phyloP scores from a whole-genome alignment of 2,329 filamentous ascomycete genomes.

The Plectosphaerella plurivora region DNA sequence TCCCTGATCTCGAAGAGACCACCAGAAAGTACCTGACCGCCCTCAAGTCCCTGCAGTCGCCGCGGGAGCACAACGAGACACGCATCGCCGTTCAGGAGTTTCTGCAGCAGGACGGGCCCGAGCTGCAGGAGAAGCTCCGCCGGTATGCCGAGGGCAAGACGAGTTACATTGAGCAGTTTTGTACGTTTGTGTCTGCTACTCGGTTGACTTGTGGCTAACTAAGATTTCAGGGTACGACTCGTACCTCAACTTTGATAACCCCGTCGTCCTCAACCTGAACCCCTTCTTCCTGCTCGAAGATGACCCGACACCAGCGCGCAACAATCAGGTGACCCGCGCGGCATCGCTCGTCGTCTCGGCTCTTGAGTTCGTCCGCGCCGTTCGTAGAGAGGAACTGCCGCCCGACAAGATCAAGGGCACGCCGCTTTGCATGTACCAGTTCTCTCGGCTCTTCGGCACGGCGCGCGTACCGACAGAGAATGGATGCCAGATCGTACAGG shows the following conservation, averaged over 20 bases:
- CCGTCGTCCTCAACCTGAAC: slow-evolving; percentile 94
- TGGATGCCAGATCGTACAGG: slow-evolving; percentile 93
- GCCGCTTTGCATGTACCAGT: slow-evolving; percentile 97
- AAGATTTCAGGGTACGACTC: slow-evolving; percentile 82
- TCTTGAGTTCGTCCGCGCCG: slow-evolving; percentile 86
- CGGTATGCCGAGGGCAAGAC: slow-evolving; percentile 86
- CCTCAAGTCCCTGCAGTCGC: slow-evolving; percentile 74
- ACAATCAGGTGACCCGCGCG: slow-evolving; percentile 92
- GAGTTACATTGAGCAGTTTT: slow-evolving; percentile 98
- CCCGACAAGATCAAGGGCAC: slow-evolving; percentile 81
- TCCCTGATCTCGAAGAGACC: slow-evolving; percentile 78
- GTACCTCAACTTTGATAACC: slow-evolving; percentile 96
- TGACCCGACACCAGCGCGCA: slow-evolving; percentile 91
- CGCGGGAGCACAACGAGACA: slow-evolving; percentile 79
- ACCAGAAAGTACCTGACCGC: slow-evolving; percentile 76
- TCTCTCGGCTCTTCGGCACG: slow-evolving; percentile 90
- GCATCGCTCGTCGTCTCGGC: slow-evolving; percentile 89
- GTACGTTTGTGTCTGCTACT: slow-evolving; percentile 48
- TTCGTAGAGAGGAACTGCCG: slow-evolving; percentile 86
- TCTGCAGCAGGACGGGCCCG: slow-evolving; percentile 72
- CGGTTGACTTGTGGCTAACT: not conserved
- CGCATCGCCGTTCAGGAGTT: slow-evolving; percentile 79
- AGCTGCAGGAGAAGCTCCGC: slow-evolving; percentile 83
- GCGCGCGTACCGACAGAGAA: slow-evolving; percentile 90
- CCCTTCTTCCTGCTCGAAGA: slow-evolving; percentile 97